Conservation (phyloP, 352 stramenopile genomes). For the Pythium phragmitis region DNA sequence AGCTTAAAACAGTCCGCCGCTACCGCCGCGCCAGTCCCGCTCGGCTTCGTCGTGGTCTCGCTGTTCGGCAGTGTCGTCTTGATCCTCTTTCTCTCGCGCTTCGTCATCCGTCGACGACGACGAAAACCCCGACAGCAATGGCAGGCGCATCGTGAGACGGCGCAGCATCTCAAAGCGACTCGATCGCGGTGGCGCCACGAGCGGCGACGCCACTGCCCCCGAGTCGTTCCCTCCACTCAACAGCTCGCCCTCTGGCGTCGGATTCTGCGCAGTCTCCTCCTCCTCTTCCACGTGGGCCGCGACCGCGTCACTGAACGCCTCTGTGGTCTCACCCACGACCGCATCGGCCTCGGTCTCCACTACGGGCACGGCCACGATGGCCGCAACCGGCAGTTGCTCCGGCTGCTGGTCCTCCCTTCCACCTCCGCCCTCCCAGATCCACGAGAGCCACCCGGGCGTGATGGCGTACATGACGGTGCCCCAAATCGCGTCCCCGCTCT, state of each 20-base stretch:
- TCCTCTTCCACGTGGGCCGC: background rate
- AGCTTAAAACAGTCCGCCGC: constrained; percentile 29
- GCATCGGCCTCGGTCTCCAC: constrained; percentile 35
- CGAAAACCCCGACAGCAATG: background rate
- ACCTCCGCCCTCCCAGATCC: constrained; percentile 57
- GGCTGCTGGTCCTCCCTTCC: background rate
- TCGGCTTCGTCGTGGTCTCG: constrained; percentile 32
- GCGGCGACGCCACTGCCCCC: background rate
- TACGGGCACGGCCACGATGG: constrained; percentile 25
- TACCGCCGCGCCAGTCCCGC: constrained; percentile 40
- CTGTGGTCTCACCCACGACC: constrained; percentile 27
- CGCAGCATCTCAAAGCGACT: constrained; percentile 25
- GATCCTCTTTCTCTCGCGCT: background rate
- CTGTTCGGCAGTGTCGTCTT: background rate
- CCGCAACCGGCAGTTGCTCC: constrained; percentile 21
- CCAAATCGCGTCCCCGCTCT: constrained; percentile 79
- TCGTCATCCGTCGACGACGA: background rate
- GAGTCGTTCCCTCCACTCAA: background rate
- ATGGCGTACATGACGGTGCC: constrained; percentile 79
- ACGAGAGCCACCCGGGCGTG: constrained; percentile 69
- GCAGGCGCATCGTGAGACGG: constrained; percentile 18
- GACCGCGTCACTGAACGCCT: constrained; percentile 14
- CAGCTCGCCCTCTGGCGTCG: background rate
- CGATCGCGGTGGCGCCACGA: background rate
- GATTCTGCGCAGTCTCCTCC: background rate